Evolutionary conservation across 2,329 filamentous ascomycete genomes (phyloP).

Genomic region (Fusarium scirpi): DNA sequence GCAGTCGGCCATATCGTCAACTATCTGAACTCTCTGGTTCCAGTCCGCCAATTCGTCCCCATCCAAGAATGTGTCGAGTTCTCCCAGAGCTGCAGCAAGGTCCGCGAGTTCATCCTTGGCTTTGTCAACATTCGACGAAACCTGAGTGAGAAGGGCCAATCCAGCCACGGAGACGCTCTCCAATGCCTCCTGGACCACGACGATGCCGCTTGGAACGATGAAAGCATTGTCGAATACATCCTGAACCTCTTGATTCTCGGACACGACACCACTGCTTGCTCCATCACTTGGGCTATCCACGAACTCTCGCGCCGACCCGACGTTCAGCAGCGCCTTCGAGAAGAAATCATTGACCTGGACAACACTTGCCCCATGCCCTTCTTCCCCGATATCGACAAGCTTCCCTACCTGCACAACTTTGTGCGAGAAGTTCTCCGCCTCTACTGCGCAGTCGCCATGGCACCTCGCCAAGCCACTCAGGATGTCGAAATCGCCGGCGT

Average conservation of each 20-base stretch:
- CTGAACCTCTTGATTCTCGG: slow-evolving; percentile 59
- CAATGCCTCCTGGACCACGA: slow-evolving; percentile 52
- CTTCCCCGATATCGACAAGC: slow-evolving; percentile 48
- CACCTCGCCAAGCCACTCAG: slow-evolving; percentile 50
- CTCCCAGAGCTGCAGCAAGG: slow-evolving; percentile 46
- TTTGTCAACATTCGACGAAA: slow-evolving; percentile 25
- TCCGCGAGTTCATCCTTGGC: slow-evolving; percentile 49
- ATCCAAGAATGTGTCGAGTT: slow-evolving; percentile 54
- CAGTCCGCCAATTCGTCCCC: slow-evolving; percentile 53
- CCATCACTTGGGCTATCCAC: slow-evolving; percentile 58
- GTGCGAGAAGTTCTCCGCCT: slow-evolving; percentile 58
- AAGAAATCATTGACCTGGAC: slow-evolving; percentile 50
- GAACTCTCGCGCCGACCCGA: slow-evolving; percentile 53
- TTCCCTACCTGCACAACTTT: slow-evolving; percentile 57
- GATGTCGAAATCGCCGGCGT: slow-evolving; percentile 54
- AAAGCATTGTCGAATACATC: slow-evolving; percentile 49
- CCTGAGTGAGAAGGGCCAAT: slow-evolving; percentile 3
- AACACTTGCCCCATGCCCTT: slow-evolving; percentile 8
- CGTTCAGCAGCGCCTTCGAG: slow-evolving; percentile 55
- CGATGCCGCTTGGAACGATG: slow-evolving; percentile 41
- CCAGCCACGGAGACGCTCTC: slow-evolving; percentile 41
- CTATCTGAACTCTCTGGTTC: slow-evolving; percentile 52
- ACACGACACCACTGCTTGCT: slow-evolving; percentile 59
- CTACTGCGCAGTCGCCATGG: slow-evolving; percentile 54
- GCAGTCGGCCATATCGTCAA: slow-evolving; percentile 45